phyloP scores from a whole-genome alignment of 805 yeast genomes.

The Sugiyamaella floridensis region DNA sequence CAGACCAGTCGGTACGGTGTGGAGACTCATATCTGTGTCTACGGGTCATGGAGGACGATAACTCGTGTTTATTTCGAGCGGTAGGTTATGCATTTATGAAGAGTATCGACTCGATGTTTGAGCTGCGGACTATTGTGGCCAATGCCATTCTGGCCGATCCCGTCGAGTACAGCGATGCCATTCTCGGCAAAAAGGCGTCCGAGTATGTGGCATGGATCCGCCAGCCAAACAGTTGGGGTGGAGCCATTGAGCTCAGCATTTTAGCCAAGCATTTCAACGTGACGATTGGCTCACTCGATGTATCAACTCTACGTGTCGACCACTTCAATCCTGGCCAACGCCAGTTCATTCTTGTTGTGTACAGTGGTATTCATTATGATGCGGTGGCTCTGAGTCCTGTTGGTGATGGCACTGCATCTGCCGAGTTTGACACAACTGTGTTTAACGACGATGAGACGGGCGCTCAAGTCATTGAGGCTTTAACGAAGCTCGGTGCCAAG shows the following conservation, averaged over 20 bases:
- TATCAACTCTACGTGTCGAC: slow-evolving; percentile 53
- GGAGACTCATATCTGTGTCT: slow-evolving; percentile 37
- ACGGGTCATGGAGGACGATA: slow-evolving; percentile 65
- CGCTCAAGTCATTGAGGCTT: slow-evolving; percentile 33
- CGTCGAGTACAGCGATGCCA: slow-evolving; percentile 45
- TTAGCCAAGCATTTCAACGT: slow-evolving; percentile 46
- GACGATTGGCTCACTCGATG: slow-evolving; percentile 55
- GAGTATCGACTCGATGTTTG: slow-evolving; percentile 38
- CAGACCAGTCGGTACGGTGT: slow-evolving; percentile 13
- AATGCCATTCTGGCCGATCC: slow-evolving; percentile 38
- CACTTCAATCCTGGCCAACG: slow-evolving; percentile 42
- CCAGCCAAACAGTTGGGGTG: slow-evolving; percentile 67
- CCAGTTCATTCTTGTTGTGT: slow-evolving; percentile 48
- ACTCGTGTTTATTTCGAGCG: slow-evolving; percentile 69
- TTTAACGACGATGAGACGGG: slow-evolving; percentile 36
- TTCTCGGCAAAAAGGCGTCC: slow-evolving; percentile 44
- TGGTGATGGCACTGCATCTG: slow-evolving; percentile 18
- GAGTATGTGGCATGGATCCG: slow-evolving; percentile 58
- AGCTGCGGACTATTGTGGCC: slow-evolving; percentile 49
- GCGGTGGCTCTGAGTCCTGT: slow-evolving; percentile 40
- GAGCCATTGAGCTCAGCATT: slow-evolving; percentile 69
- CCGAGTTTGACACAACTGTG: slow-evolving; percentile 34
- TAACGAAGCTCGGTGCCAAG: slow-evolving; percentile 35
- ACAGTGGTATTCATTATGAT: slow-evolving; percentile 72
- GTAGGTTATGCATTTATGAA: slow-evolving; percentile 46